Evolutionary conservation across 2,329 filamentous ascomycete species (phyloP).

Genomic region (Verticillium dahliae): DNA sequence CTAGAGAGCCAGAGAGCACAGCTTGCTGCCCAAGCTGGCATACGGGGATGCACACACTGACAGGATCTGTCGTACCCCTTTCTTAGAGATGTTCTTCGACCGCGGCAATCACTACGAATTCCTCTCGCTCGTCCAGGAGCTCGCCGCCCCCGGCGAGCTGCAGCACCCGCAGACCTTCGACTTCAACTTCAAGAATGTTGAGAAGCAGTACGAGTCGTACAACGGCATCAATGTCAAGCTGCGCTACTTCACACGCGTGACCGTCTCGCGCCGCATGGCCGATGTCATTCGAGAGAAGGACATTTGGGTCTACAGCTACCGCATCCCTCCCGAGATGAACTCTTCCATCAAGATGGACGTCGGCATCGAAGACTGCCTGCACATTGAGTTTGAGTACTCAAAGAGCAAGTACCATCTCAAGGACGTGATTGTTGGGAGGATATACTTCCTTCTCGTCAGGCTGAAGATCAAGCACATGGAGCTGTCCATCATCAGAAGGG

Average conservation of each 20-base stretch:
- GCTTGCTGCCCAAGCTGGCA: not conserved
- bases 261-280: conserved; percentile 92
- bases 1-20: not conserved
- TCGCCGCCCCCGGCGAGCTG: conserved; percentile 92
- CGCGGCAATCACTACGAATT: conserved; percentile 99
- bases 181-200: conserved; percentile 99
- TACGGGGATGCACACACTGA: not conserved
- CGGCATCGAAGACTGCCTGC: conserved; percentile 96
- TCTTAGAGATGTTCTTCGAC: conserved; percentile 97
- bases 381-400: conserved; percentile 99
- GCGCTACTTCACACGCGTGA: conserved; percentile 96
- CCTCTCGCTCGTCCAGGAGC: conserved; percentile 91
- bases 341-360: conserved; percentile 99
- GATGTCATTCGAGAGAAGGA: conserved; percentile 99
- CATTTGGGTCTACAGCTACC: conserved; percentile 98
- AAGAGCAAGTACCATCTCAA: conserved; percentile 99
- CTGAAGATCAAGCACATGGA: conserved; percentile 99
- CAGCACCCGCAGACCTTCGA: conserved; percentile 98
- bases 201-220: conserved; percentile 99
- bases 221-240: conserved; percentile 99
- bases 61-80: not conserved
- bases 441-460: conserved; percentile 95
- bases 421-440: conserved; percentile 96
- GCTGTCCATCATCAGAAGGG: conserved; percentile 90
- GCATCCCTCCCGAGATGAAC: conserved; percentile 96